phyloP scores from a whole-genome alignment of 2,329 filamentous ascomycete genomes.

The Alternaria sp. region DNA sequence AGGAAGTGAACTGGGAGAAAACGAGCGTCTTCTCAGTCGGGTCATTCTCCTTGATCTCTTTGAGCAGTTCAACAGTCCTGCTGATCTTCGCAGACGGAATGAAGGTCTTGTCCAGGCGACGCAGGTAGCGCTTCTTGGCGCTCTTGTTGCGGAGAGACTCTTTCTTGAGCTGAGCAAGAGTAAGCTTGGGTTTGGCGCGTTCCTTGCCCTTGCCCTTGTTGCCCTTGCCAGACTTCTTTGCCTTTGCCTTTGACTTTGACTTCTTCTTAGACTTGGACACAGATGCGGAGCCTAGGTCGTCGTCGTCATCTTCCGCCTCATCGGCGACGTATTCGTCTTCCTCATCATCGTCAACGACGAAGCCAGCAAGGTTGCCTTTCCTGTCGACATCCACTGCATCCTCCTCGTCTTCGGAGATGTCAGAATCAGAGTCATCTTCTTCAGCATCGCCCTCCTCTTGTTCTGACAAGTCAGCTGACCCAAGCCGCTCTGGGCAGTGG shows the following conservation, averaged over 20 bases:
- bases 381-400: constrained; percentile 48
- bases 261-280: constrained; percentile 34
- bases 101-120: constrained; percentile 71
- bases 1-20: constrained; percentile 81
- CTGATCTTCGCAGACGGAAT: constrained; percentile 77
- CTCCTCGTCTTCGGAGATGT: constrained; percentile 41
- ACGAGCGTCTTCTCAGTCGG: constrained; percentile 77
- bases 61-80: constrained; percentile 70
- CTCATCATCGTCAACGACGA: constrained; percentile 62
- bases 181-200: constrained; percentile 48
- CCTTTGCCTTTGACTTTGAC: constrained; percentile 32
- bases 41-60: constrained; percentile 55
- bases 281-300: not conserved
- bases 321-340: constrained; percentile 49
- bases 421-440: constrained; percentile 41
- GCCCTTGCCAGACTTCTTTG: constrained; percentile 28
- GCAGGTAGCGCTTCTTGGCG: constrained; percentile 72
- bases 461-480: constrained; percentile 30
- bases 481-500: constrained; percentile 64
- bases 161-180: constrained; percentile 70
- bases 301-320: constrained; percentile 43
- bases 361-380: constrained; percentile 54
- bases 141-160: constrained; percentile 68
- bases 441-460: constrained; percentile 33
- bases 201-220: constrained; percentile 56